phyloP scores from a whole-genome alignment of 2,329 filamentous ascomycete species.

The Pezizomycotina sp. region DNA sequence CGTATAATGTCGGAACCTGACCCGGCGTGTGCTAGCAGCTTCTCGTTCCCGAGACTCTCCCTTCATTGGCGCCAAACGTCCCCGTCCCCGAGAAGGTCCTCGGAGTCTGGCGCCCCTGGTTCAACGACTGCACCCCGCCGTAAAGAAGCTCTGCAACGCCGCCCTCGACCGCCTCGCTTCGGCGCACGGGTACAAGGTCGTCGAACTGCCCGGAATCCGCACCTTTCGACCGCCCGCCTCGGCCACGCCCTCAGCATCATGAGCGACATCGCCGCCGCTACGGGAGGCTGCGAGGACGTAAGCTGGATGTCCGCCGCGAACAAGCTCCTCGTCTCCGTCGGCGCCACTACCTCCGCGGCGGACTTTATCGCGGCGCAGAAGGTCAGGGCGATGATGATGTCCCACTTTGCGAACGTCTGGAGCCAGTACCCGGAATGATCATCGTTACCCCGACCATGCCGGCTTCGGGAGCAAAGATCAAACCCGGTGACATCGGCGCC shows the following conservation, averaged over 20 bases:
- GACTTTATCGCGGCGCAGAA: slow-evolving; percentile 60
- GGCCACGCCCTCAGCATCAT: slow-evolving; percentile 68
- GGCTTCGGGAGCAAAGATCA: slow-evolving; percentile 11
- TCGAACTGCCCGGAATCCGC: slow-evolving; percentile 48
- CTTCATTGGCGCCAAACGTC: slow-evolving; percentile 30
- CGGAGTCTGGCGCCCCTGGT: slow-evolving; percentile 53
- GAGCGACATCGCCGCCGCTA: slow-evolving; percentile 44
- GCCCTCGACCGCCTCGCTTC: slow-evolving; percentile 40
- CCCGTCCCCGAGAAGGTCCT: slow-evolving; percentile 40
- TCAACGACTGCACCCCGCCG: slow-evolving; percentile 46
- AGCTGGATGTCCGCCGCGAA: slow-evolving; percentile 48
- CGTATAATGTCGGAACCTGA: slow-evolving; percentile 61
- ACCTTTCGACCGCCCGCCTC: slow-evolving; percentile 54
- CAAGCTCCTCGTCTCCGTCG: slow-evolving; percentile 51
- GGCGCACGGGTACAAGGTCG: slow-evolving; percentile 37
- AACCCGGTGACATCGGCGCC: slow-evolving; percentile 2
- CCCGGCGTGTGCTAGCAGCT: slow-evolving; percentile 42
- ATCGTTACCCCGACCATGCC: slow-evolving; percentile 66
- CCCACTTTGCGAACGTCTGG: slow-evolving; percentile 57
- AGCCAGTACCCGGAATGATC: slow-evolving; percentile 55
- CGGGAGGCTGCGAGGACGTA: slow-evolving; percentile 33
- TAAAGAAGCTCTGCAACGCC: slow-evolving; percentile 41
- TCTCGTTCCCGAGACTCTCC: slow-evolving; percentile 44
- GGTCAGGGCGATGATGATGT: slow-evolving; percentile 60
- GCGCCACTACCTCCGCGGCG: slow-evolving; percentile 44